A percentile compares a stretch with the other conserved stretches of the same genome.
Evolutionary conservation across 208 protist species (phyloP).

Genomic region (Angomonas deanei): DNA sequence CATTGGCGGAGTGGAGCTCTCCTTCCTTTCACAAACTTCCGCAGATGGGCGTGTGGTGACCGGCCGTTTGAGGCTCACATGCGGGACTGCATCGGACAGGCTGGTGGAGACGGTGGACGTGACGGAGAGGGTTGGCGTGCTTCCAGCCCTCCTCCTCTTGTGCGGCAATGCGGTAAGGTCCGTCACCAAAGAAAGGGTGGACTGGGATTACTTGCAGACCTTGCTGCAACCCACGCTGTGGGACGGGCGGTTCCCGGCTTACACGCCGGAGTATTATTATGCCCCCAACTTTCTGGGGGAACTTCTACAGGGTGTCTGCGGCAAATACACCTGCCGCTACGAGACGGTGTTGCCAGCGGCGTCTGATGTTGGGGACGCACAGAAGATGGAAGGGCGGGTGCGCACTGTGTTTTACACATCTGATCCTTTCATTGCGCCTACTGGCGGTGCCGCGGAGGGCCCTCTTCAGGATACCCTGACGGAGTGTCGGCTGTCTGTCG

Average conservation of each 20-base stretch:
- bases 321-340: constrained; percentile 58
- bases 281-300: constrained; percentile 49
- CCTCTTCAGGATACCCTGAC: not conserved
- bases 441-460: not conserved
- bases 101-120: no score
- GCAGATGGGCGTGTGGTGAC: no score
- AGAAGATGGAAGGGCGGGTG: not conserved
- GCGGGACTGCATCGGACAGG: no score
- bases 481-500: not conserved
- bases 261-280: constrained; percentile 41
- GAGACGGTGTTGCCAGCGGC: not conserved
- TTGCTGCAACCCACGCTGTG: constrained; percentile 12
- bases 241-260: constrained; percentile 43
- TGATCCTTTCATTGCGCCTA: not conserved
- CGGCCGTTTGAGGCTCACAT: no score
- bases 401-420: not conserved
- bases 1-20: no score
- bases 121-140: no score
- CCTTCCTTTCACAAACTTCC: no score
- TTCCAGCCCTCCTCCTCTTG: constrained; percentile 2
- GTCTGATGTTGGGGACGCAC: no score
- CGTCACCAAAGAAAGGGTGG: not conserved
- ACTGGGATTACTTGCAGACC: not conserved
- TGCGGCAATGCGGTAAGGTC: not conserved
- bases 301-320: constrained; percentile 43